Percentiles rank a stretch among this genome's conserved stretches.
phyloP scores from a whole-genome alignment of 495 filamentous ascomycete genomes.

The Podospora conica region DNA sequence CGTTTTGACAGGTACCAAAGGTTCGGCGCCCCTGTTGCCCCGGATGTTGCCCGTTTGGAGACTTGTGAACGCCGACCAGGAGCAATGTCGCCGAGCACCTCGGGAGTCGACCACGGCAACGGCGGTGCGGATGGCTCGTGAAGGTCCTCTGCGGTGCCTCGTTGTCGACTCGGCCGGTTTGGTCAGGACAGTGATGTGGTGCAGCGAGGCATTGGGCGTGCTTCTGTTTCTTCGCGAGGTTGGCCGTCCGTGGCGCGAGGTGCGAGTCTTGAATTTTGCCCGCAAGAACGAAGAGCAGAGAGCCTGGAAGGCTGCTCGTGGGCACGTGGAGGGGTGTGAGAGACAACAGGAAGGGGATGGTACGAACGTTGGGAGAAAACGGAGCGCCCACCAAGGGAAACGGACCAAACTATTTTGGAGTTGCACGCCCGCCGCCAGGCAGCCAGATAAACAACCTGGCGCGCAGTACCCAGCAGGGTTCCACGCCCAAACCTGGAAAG shows the following conservation, averaged over 20 bases:
- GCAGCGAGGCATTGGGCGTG: too few relatives aligned
- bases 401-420: slow-evolving; percentile 9
- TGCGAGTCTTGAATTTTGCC: neutral
- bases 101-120: neutral
- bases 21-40: neutral
- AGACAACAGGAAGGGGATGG: neutral
- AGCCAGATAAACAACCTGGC: slow-evolving; percentile 4
- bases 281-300: neutral
- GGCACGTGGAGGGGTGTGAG: neutral
- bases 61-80: neutral
- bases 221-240: neutral
- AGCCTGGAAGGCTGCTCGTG: neutral
- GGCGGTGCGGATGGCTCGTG: neutral
- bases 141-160: too few relatives aligned
- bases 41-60: neutral
- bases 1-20: neutral
- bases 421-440: slow-evolving; percentile 3
- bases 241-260: neutral
- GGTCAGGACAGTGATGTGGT: too few relatives aligned
- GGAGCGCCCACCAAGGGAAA: neutral
- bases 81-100: neutral
- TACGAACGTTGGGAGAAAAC: neutral
- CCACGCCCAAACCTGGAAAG: neutral
- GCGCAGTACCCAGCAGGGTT: neutral
- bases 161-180: neutral